Percentiles rank a stretch among this genome's conserved stretches.
phyloP scores from a whole-genome alignment of 331 rosid species.

The Quercus tomentella region DNA sequence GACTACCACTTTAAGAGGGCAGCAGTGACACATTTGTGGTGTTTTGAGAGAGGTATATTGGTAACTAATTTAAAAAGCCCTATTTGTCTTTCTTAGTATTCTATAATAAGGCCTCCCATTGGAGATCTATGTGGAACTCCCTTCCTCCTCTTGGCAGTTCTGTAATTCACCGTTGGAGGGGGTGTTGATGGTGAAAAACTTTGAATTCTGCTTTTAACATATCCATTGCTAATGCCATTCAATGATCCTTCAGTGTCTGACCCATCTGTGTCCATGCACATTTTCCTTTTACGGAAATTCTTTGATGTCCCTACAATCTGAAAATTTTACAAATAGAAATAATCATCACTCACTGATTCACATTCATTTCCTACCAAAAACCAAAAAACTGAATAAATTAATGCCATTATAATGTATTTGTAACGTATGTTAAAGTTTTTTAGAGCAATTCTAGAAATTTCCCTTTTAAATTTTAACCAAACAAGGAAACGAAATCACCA shows the following conservation, averaged over 20 bases:
- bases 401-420: neutral
- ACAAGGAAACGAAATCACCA: neutral
- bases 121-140: slow-evolving; percentile 68
- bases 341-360: neutral
- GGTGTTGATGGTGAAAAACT: slow-evolving; percentile 76
- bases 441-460: neutral
- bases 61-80: neutral
- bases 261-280: slow-evolving; percentile 28
- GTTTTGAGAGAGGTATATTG: slow-evolving; percentile 18
- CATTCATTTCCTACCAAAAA: neutral
- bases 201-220: slow-evolving; percentile 24
- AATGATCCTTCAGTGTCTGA: slow-evolving; percentile 58
- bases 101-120: slow-evolving; percentile 48
- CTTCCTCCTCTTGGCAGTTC: slow-evolving; percentile 59
- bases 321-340: neutral
- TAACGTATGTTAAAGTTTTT: too few relatives aligned
- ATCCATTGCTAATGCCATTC: slow-evolving; percentile 31
- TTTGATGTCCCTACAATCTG: slow-evolving; percentile 70
- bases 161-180: slow-evolving; percentile 51
- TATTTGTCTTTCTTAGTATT: slow-evolving; percentile 16
- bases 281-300: slow-evolving; percentile 40
- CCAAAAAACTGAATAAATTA: neutral
- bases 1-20: neutral
- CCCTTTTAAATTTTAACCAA: neutral
- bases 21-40: slow-evolving; percentile 19